Evolutionary conservation across 1,139 yeast species (phyloP), one percentile per base, ranked within the genome.

Genomic region (Geotrichum cucujoidarum): DNA sequence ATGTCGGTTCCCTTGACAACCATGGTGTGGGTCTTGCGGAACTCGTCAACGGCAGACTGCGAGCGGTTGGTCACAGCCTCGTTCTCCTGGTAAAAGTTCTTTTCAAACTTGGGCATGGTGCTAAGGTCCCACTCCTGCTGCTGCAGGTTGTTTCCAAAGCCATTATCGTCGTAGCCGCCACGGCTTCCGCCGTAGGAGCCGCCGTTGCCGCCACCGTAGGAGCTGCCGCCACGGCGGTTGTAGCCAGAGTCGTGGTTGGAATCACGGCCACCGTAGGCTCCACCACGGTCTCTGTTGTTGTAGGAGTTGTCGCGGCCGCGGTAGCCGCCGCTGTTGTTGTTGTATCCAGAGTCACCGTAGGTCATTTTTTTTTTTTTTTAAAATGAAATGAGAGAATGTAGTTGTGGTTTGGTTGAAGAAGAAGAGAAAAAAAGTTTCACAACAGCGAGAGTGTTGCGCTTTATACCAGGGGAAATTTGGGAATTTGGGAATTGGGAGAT

Each of bases 1-100:
- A 92, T 86, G 59, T 88, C 84, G 44, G 74, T 67, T 61, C 99
- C 99, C 53, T 72, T 66, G 57, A 86, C 77, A 55, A 84, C 83
- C 97, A 92, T 92, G 62, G 86, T 90, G 67, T 83, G 77, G 61
- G 81, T 81, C 55, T 77, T 76, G 74, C 98, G 83, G 75, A 90
- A 92, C 42, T 72, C 75, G 38, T 64, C 70, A 56, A 92, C 77
- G 50, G 90, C 97, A 43, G 67, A 75, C 3, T 83, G 88, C 40
- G 84, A 66, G 71, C 97, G 86, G 43, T 71, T 74, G 52, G 87
- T 69, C 55, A 92, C 97, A 47, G 70, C 71, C 53, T 86, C 86
- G 65, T 85, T 83, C 72, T 94, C 98, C 56, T 75, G 75, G 73
- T 92, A 92, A 66, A 92, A 92, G 70, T 92, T 89, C 75, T 94